Percentiles rank a stretch among this genome's conserved stretches.
Conservation (phyloP, 202 grass and related monocot species). For the Elaeis oleifera region DNA sequence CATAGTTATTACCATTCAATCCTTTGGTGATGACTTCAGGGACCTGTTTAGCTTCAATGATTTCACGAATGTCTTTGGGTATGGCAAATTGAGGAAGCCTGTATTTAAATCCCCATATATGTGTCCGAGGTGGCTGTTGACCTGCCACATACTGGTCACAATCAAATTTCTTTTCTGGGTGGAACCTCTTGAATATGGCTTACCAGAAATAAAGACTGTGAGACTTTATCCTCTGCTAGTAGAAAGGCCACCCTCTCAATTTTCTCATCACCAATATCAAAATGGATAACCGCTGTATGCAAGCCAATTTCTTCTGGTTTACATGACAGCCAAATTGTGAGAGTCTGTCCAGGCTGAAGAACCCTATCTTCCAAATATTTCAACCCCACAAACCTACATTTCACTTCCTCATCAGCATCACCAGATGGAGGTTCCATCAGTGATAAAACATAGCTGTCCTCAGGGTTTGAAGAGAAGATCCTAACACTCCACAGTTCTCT, state of each 20-base stretch:
- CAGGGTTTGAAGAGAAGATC: conserved; percentile 87
- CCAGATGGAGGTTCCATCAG: conserved; percentile 66
- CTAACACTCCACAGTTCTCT: conserved; percentile 75
- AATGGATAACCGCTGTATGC: conserved; percentile 75
- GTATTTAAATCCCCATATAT: conserved; percentile 43
- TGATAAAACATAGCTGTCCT: conserved; percentile 72
- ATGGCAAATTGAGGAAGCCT: conserved; percentile 65
- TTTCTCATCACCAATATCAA: conserved; percentile 80
- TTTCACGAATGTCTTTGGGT: conserved; percentile 48
- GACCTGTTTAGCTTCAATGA: conserved; percentile 49
- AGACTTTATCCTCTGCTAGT: conserved; percentile 78
- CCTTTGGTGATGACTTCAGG: conserved; percentile 56
- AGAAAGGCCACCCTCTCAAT: conserved; percentile 82
- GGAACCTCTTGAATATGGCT: conserved; percentile 59
- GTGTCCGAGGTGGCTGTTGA: conserved; percentile 30
- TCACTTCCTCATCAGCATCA: conserved; percentile 40
- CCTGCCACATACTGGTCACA: conserved; percentile 42
- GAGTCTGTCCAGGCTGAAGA: conserved; percentile 57
- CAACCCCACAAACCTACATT: conserved; percentile 44
- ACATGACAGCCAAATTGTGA: conserved; percentile 84
- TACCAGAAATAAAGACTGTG: conserved; percentile 52
- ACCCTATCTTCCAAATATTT: conserved; percentile 61
- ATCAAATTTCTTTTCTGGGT: conserved; percentile 46
- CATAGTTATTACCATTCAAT: conserved; percentile 57
- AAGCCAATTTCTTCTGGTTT: conserved; percentile 77